Evolutionary conservation across 495 filamentous ascomycete genomes (phyloP), one percentile per base, ranked within the genome.

Genomic region (Hypoxylon lenormandii): DNA sequence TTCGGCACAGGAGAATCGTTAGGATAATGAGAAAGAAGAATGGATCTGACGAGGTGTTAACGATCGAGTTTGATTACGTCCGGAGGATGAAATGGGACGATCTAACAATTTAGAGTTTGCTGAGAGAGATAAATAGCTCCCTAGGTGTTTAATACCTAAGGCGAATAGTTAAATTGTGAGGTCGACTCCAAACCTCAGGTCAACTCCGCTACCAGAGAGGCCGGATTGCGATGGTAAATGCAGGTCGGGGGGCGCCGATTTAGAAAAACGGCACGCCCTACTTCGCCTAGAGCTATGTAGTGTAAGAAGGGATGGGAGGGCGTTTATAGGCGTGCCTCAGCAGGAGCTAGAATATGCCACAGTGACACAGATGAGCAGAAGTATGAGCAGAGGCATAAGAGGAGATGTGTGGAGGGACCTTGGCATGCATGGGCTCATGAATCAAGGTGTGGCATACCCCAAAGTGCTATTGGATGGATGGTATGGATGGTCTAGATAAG

Each of bases 221-320:
- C 60, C 21, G 42, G 38, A 47, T 22, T 15, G 59, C 49, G 5
- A 36, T 33, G 42, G 49, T 38, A 43, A 37, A 59, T 22, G 23
- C 15, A 49, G 18, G 47, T 53, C 70, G 70, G 73, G 63, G 65
- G 19, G 42, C 46, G 55, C 72, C 72, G 70, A 50, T 47, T 33
- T 66, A n/a, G 22, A 45, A 13, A 36, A 33, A 33, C 1, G 30
- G 30, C 10, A 5, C 30, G 30, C 6, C 30, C 30, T 48, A 36
- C 33, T 33, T n/a, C n/a, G 13, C 26, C 10, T 4, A 15, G 58
- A 46, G 50, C 11, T 18, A 33, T 51, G 55, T 33, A 23, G 26
- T 55, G 47, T 33, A 33, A 33, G 46, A 40, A 12, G 40, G 40
- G 55, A 50, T 57, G 45, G 40, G 58, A 48, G 36, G 40, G 46